phyloP scores from a whole-genome alignment of 805 yeast genomes.

The Priceomyces medius region DNA sequence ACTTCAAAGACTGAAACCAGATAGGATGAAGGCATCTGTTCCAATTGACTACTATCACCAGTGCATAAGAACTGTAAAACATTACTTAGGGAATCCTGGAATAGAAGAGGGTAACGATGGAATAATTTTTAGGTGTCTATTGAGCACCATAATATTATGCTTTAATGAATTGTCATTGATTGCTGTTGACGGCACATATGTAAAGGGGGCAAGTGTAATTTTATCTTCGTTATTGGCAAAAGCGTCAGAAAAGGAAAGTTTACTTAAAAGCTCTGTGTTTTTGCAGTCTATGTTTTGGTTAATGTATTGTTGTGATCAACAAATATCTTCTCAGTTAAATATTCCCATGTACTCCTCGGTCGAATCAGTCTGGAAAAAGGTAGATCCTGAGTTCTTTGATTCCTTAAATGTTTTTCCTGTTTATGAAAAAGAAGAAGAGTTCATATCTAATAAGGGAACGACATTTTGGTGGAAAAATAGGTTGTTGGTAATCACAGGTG shows the following conservation, averaged over 20 bases:
- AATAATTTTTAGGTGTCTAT: slow-evolving; percentile 32
- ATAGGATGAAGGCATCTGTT: slow-evolving; percentile 25
- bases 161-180: slow-evolving; percentile 39
- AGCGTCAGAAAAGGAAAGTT: slow-evolving; percentile 15
- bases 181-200: slow-evolving; percentile 36
- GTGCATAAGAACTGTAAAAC: slow-evolving; percentile 31
- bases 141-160: slow-evolving; percentile 37
- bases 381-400: slow-evolving; percentile 32
- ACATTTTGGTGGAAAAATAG: slow-evolving; percentile 40
- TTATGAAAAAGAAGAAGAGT: slow-evolving; percentile 4
- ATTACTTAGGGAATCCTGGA: slow-evolving; percentile 26
- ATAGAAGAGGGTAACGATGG: slow-evolving; percentile 24
- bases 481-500: slow-evolving; percentile 24
- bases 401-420: slow-evolving; percentile 11
- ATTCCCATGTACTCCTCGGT: slow-evolving; percentile 32
- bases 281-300: slow-evolving; percentile 38
- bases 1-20: slow-evolving; percentile 30
- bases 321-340: slow-evolving; percentile 31
- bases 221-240: slow-evolving; percentile 27
- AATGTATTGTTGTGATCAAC: slow-evolving; percentile 33
- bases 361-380: slow-evolving; percentile 29
- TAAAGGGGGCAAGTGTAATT: slow-evolving; percentile 37
- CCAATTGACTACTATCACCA: slow-evolving; percentile 39
- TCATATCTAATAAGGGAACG: slow-evolving; percentile 11
- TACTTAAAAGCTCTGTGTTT: slow-evolving; percentile 28